phyloP scores from a whole-genome alignment of 495 filamentous ascomycete genomes.

The Mycothermus thermophilus region DNA sequence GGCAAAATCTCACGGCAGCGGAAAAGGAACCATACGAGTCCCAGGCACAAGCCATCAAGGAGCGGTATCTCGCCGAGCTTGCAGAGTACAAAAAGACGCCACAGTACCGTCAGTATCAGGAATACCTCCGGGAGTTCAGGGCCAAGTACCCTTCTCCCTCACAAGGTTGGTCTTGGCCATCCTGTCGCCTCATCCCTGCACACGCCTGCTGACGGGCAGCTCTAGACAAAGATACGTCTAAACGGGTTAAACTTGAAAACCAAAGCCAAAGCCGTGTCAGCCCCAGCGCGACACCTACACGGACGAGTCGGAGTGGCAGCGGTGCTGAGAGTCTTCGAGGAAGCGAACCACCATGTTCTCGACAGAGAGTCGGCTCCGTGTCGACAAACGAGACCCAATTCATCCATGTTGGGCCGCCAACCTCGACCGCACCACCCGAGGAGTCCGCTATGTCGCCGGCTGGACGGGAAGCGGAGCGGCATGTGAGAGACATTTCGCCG shows the following conservation, averaged over 20 bases:
- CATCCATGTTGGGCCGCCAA: constrained; percentile 13
- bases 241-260: constrained; percentile 26
- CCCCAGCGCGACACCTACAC: constrained; percentile 18
- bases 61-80: constrained; percentile 52
- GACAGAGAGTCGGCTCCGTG: constrained; percentile 27
- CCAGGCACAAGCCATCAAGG: constrained; percentile 54
- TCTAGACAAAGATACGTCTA: constrained; percentile 32
- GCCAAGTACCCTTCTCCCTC: constrained; percentile 41
- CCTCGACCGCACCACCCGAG: constrained; percentile 12
- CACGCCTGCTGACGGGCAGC: background rate
- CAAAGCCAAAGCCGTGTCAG: constrained; percentile 16
- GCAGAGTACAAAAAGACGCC: constrained; percentile 60
- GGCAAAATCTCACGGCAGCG: constrained; percentile 51
- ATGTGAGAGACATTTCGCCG: constrained; percentile 19
- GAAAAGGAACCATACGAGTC: constrained; percentile 58
- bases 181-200: background rate
- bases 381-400: constrained; percentile 24
- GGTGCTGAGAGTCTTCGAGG: constrained; percentile 28
- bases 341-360: constrained; percentile 31
- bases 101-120: constrained; percentile 43
- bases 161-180: constrained; percentile 24
- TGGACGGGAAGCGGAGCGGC: no score
- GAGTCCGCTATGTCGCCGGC: background rate
- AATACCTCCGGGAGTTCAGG: constrained; percentile 63
- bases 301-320: constrained; percentile 29